phyloP scores from a whole-genome alignment of 306 rosid genomes.

The Dalbergia cultrata region DNA sequence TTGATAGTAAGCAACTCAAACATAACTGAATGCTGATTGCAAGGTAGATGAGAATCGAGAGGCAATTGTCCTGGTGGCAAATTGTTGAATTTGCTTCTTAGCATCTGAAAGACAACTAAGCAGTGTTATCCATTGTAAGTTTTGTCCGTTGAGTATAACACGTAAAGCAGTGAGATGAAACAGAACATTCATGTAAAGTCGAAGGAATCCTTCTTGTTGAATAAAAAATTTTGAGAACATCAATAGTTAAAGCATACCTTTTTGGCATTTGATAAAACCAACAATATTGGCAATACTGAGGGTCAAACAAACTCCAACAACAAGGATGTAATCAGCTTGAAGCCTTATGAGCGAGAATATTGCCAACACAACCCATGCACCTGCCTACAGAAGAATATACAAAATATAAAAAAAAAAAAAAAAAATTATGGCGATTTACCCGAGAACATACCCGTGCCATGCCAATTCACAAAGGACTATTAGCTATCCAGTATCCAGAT shows the following conservation, averaged over 20 bases:
- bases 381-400: conserved; percentile 57
- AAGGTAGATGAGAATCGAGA: conserved; percentile 73
- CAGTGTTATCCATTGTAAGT: not conserved
- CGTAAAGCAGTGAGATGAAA: not conserved
- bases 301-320: conserved; percentile 85
- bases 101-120: conserved; percentile 70
- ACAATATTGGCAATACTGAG: conserved; percentile 84
- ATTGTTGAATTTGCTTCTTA: conserved; percentile 88
- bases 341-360: conserved; percentile 84
- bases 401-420: not conserved
- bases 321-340: conserved; percentile 88
- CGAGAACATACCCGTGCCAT: not conserved
- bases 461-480: not conserved
- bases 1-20: conserved; percentile 52
- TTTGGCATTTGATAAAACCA: conserved; percentile 86
- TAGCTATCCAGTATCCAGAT: not conserved
- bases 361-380: conserved; percentile 72
- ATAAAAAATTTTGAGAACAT: not conserved
- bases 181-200: not conserved
- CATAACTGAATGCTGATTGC: conserved; percentile 79
- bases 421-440: conserved; percentile 14
- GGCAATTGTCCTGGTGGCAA: conserved; percentile 79
- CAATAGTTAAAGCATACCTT: conserved; percentile 58
- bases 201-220: not conserved
- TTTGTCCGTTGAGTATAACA: not conserved